Evolutionary conservation across 306 rosid species (phyloP).

Genomic region (Herpetospermum pedunculosum): DNA sequence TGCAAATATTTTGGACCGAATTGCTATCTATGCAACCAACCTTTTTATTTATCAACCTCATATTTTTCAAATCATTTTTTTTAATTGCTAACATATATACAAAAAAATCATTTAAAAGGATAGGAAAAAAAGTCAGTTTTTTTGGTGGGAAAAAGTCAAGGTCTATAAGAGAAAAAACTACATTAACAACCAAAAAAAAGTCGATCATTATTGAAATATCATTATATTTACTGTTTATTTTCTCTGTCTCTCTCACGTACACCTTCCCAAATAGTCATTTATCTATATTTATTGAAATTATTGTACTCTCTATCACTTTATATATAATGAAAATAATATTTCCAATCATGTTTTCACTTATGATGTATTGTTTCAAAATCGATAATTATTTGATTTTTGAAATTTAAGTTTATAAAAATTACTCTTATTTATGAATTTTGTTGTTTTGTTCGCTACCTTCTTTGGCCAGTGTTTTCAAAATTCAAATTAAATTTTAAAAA

Average conservation of each 20-base stretch:
- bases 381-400: no score
- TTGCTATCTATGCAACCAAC: no score
- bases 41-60: not conserved
- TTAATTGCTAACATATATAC: not conserved
- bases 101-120: not conserved
- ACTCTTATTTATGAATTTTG: no score
- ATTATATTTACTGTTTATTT: not conserved
- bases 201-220: not conserved
- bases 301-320: not conserved
- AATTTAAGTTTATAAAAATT: no score
- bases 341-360: no score
- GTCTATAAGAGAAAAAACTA: not conserved
- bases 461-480: no score
- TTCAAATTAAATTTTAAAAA: no score
- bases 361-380: no score
- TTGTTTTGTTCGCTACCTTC: no score
- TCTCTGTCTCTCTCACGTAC: not conserved
- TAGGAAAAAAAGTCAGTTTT: not conserved
- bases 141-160: not conserved
- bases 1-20: no score
- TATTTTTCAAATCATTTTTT: not conserved
- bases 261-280: not conserved
- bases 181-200: not conserved
- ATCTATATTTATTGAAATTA: not conserved
- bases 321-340: no score